Conservation (phyloP, 768 basidiomycete genomes). For the Clavaria fumosa region DNA sequence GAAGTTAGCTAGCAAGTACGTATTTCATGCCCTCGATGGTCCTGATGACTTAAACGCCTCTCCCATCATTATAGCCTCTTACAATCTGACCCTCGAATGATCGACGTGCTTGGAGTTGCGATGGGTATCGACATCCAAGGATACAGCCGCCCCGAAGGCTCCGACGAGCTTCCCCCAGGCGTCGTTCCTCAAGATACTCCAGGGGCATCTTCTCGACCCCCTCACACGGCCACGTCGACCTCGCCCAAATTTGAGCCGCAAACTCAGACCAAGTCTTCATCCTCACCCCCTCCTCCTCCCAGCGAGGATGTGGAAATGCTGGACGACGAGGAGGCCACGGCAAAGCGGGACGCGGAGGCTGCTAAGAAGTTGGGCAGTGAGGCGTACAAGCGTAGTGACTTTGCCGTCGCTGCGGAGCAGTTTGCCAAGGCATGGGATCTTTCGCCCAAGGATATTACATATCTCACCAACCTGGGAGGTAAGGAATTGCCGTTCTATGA, state of each 20-base stretch:
- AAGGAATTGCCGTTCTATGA: no score
- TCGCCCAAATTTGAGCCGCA: conserved; percentile 17
- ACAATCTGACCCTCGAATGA: conserved; percentile 84
- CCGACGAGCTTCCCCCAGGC: conserved; percentile 61
- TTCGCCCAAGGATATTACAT: conserved; percentile 88
- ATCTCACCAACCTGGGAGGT: conserved; percentile 84
- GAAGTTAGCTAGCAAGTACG: conserved; percentile 40
- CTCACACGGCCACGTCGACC: conserved; percentile 29
- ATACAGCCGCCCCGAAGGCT: conserved; percentile 67
- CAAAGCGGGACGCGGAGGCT: conserved; percentile 64
- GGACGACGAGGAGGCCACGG: conserved; percentile 53
- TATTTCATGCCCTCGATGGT: no score
- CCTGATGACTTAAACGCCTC: no score
- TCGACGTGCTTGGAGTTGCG: conserved; percentile 79
- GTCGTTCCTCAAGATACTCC: conserved; percentile 17
- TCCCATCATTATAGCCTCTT: no score
- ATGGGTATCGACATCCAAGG: conserved; percentile 91
- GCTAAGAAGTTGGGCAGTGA: conserved; percentile 67
- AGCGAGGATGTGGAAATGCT: conserved; percentile 54
- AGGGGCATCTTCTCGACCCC: conserved; percentile 24
- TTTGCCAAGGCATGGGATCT: conserved; percentile 86
- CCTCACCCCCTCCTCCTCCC: conserved; percentile 23
- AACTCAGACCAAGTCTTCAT: conserved; percentile 20
- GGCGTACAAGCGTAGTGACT: conserved; percentile 77
- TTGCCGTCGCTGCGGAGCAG: conserved; percentile 56